phyloP scores from a whole-genome alignment of 768 basidiomycete genomes.

The Rhizopogon salebrosus region DNA sequence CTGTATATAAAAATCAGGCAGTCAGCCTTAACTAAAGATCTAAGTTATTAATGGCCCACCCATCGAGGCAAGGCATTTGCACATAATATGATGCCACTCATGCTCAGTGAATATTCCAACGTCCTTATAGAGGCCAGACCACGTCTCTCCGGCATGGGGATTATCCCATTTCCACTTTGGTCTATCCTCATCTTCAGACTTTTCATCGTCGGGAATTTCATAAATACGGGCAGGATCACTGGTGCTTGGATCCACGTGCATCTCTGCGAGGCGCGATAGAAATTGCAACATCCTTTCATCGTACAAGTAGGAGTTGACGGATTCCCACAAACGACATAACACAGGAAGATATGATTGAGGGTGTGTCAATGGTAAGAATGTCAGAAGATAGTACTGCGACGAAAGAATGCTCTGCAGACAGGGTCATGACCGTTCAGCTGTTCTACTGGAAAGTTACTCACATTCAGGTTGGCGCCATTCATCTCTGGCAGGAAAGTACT shows the following conservation, averaged over 20 bases:
- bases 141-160: slow-evolving; percentile 34
- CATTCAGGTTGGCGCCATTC: slow-evolving; percentile 70
- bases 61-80: slow-evolving; percentile 82
- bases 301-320: slow-evolving; percentile 83
- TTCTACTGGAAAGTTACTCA: slow-evolving; percentile 30
- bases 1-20: slow-evolving; percentile 28
- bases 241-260: slow-evolving; percentile 66
- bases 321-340: slow-evolving; percentile 84
- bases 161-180: slow-evolving; percentile 48
- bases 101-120: slow-evolving; percentile 81
- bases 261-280: slow-evolving; percentile 68
- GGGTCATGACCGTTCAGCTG: slow-evolving; percentile 33
- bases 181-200: slow-evolving; percentile 56
- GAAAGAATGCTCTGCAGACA: slow-evolving; percentile 76
- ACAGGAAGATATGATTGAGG: slow-evolving; percentile 81
- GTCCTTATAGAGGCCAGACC: slow-evolving; percentile 47
- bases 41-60: slow-evolving; percentile 38
- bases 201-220: slow-evolving; percentile 59
- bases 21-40: background rate
- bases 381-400: slow-evolving; percentile 80
- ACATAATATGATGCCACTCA: slow-evolving; percentile 85
- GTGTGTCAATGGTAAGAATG: slow-evolving; percentile 81
- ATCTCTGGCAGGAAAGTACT: slow-evolving; percentile 76
- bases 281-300: slow-evolving; percentile 89
- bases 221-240: slow-evolving; percentile 69